Percentiles rank a stretch among this genome's conserved stretches.
Evolutionary conservation across 2,329 filamentous ascomycete genomes (phyloP).

Genomic region (Cercospora nicotianae): DNA sequence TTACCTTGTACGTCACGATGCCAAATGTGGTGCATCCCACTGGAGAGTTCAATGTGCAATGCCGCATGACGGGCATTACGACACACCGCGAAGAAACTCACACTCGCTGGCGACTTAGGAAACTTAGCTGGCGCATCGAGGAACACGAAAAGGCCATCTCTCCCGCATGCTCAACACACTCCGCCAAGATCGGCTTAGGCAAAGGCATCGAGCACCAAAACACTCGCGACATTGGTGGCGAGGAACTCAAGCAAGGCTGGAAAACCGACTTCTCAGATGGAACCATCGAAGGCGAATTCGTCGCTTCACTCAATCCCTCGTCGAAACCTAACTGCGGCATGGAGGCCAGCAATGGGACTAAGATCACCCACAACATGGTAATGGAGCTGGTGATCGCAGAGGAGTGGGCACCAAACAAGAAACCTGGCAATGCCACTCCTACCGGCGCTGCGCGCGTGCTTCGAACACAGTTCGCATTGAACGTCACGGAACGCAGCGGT

Average conservation of each 20-base stretch:
- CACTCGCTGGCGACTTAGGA: slow-evolving; percentile 85
- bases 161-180: slow-evolving; percentile 76
- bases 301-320: slow-evolving; percentile 60
- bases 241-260: slow-evolving; percentile 84
- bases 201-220: slow-evolving; percentile 76
- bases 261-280: slow-evolving; percentile 72
- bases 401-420: slow-evolving; percentile 72
- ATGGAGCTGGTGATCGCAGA: slow-evolving; percentile 93
- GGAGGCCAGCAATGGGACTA: slow-evolving; percentile 70
- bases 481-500: slow-evolving; percentile 78
- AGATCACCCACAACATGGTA: slow-evolving; percentile 80
- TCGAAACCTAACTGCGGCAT: slow-evolving; percentile 74
- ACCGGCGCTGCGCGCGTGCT: slow-evolving; percentile 89
- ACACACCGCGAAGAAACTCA: slow-evolving; percentile 66
- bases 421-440: slow-evolving; percentile 73
- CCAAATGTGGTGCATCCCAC: slow-evolving; percentile 83
- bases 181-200: slow-evolving; percentile 61
- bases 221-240: slow-evolving; percentile 73
- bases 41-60: slow-evolving; percentile 73
- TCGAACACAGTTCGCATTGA: slow-evolving; percentile 83
- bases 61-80: slow-evolving; percentile 84
- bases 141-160: slow-evolving; percentile 79
- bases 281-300: slow-evolving; percentile 78
- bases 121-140: slow-evolving; percentile 89
- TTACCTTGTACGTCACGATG: slow-evolving; percentile 81